A percentile compares a stretch with the other conserved stretches of the same genome.
phyloP scores from a whole-genome alignment of 1,284 basidiomycete genomes.

The Xerocomus minutiporus region DNA sequence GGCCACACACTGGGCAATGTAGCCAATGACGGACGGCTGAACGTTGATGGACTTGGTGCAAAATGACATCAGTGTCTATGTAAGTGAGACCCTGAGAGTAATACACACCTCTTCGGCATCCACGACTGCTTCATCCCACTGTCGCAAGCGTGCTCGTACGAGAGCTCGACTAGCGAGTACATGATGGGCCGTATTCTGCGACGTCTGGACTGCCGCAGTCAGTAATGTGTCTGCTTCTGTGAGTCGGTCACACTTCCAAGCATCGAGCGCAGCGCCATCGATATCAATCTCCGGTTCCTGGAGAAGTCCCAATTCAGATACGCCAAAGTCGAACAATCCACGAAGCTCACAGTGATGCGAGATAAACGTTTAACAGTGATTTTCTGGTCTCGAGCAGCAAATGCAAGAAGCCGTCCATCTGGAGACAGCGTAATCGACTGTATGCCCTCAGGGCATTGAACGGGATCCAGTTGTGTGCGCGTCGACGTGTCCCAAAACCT shows the following conservation, averaged over 20 bases:
- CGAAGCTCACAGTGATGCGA: not conserved
- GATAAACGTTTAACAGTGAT: not conserved
- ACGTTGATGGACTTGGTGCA: too few relatives aligned
- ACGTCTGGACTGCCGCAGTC: not conserved
- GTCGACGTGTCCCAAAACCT: not conserved
- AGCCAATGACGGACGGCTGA: too few relatives aligned
- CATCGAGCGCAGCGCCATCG: too few relatives aligned
- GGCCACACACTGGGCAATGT: too few relatives aligned
- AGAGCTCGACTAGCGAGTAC: constrained; percentile 6
- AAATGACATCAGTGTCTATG: not conserved
- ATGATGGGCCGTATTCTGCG: not conserved
- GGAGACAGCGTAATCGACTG: constrained; percentile 10
- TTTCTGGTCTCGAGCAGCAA: constrained; percentile 2
- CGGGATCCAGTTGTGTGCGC: not conserved
- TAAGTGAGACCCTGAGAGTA: not conserved
- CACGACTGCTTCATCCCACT: not conserved
- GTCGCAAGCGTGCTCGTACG: not conserved
- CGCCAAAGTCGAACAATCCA: not conserved
- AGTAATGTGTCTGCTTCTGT: not conserved
- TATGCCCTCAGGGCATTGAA: constrained; percentile 3
- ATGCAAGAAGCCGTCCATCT: constrained; percentile 1
- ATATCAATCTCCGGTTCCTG: too few relatives aligned
- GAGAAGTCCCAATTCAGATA: not conserved
- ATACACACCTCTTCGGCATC: constrained; percentile 6
- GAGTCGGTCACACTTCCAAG: not conserved